These are phyloP conservation scores for Quercus phellos DNA, from an alignment of 331 rosid genomes.

Conservation along the genomic window DNA sequence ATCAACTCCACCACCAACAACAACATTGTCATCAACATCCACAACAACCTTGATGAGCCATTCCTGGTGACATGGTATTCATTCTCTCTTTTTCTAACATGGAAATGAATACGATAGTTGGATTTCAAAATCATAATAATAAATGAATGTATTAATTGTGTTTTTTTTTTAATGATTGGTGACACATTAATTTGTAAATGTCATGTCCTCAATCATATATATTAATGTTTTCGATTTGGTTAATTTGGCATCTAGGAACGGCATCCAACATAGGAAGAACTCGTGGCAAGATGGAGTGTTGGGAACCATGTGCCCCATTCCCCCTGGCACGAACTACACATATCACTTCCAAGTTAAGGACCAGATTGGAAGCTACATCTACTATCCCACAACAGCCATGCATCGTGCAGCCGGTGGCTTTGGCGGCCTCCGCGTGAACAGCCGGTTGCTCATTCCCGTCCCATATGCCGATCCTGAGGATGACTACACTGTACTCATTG, in stretches of 20 bases:
- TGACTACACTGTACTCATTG: slow-evolving; percentile 57
- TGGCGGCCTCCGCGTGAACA: slow-evolving; percentile 60
- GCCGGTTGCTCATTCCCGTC: slow-evolving; percentile 64
- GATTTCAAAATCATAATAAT: too few relatives aligned
- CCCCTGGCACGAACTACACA: slow-evolving; percentile 56
- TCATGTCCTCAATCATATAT: too few relatives aligned
- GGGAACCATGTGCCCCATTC: slow-evolving; percentile 65
- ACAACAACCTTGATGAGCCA: slow-evolving; percentile 66
- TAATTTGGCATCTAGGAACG: slow-evolving; percentile 28
- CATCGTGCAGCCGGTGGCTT: slow-evolving; percentile 60
- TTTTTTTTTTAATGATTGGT: too few relatives aligned
- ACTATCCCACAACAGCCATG: slow-evolving; percentile 48
- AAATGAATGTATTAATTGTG: too few relatives aligned
- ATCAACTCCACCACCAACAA: slow-evolving; percentile 67
- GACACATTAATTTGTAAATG: too few relatives aligned
- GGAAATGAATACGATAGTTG: too few relatives aligned
- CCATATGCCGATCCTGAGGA: slow-evolving; percentile 62
- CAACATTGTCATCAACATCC: slow-evolving; percentile 44
- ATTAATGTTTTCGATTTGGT: not conserved
- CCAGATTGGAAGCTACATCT: slow-evolving; percentile 65
- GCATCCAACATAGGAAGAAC: slow-evolving; percentile 64
- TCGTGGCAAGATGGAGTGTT: slow-evolving; percentile 66
- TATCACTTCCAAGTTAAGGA: slow-evolving; percentile 71
- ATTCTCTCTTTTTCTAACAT: not conserved
- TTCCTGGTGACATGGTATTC: slow-evolving; percentile 55